These are phyloP conservation scores for Pythium coloratum DNA, from an alignment of 352 stramenopile species.

Conservation along the genomic window DNA sequence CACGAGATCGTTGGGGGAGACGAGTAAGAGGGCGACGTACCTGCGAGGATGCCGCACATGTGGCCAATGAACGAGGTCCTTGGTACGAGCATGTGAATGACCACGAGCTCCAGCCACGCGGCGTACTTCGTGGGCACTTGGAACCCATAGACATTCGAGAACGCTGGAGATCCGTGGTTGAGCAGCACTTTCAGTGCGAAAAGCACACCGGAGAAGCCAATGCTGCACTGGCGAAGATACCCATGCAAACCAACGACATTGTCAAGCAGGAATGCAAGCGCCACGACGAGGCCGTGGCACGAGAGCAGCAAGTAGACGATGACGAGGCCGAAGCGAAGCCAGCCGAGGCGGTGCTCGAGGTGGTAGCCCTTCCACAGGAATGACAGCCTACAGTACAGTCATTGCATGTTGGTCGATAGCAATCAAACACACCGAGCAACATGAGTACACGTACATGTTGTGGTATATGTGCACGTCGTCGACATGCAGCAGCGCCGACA, in stretches of 20 bases:
- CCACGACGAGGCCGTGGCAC: conserved; percentile 62
- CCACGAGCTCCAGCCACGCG: conserved; percentile 85
- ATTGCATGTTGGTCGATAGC: conserved; percentile 7
- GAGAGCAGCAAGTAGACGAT: conserved; percentile 57
- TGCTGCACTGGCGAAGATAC: conserved; percentile 48
- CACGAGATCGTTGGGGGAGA: not conserved
- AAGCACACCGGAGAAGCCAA: conserved; percentile 78
- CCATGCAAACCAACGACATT: conserved; percentile 29
- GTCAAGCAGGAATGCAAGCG: conserved; percentile 37
- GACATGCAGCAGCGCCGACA: conserved; percentile 78
- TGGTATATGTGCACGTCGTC: conserved; percentile 89
- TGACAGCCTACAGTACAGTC: conserved; percentile 48
- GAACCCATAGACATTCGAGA: conserved; percentile 67
- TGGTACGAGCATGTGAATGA: conserved; percentile 83
- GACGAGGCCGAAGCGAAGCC: conserved; percentile 45
- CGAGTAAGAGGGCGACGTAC: conserved; percentile 27
- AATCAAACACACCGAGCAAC: not conserved
- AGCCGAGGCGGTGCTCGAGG: conserved; percentile 59
- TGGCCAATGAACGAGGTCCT: conserved; percentile 85
- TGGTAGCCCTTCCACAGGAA: conserved; percentile 87
- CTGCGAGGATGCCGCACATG: conserved; percentile 83
- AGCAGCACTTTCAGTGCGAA: conserved; percentile 86
- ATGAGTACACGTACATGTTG: conserved; percentile 69
- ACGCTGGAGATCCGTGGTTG: conserved; percentile 69
- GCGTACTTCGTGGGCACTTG: conserved; percentile 85